Base-by-base conservation (phyloP, 805 yeast genomes). In the Metschnikowia proteae region DNA sequence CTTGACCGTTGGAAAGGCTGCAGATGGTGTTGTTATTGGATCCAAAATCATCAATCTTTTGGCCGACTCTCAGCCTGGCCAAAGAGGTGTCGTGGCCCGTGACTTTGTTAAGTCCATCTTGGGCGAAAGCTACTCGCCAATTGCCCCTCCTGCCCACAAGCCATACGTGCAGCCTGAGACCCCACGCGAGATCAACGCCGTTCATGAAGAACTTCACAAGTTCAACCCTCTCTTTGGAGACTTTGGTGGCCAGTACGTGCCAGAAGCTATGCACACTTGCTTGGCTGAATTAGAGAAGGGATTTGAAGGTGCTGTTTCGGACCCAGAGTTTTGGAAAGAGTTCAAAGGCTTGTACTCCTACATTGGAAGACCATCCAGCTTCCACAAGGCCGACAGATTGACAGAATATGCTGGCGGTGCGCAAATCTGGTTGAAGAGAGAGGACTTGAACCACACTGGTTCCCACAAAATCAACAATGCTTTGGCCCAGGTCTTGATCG, bases 191-290 rank as follows among this genome's bases (percentile, higher is more conserved):
- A 68, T 74, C 38, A 56, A 62, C 10, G 67, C 72, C 11, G 57
- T 69, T 6, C 70, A 73, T 32, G 74, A 74, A 49, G 94, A 86
- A 65, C 51, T 55, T 4, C 94, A 86, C 63, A 79, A 81, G 53
- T 86, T 79, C 64, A 79, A 82, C 57, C 85, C 92, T 49, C 78
- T 86, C 54, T 92, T 92, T 60, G 99, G 98, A 62, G 90, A 83
- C 43, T 95, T 89, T 64, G 99, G 99, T 66, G 99, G 99, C 51
- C 99, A 94, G 73, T 94, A 89, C 64, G 99, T 94, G 36, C 99
- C 99, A 35, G 99, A 94, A 74, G 88, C 96, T 23, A 74, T 94
- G 62, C 92, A 91, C 70, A 81, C 96, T 38, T 92, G 98, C 74
- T 77, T 94, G 59, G 80, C 83, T 53, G 96, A 94, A 71, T 79